phyloP scores from a whole-genome alignment of 2,329 filamentous ascomycete genomes.

The Fusarium euwallaceae region DNA sequence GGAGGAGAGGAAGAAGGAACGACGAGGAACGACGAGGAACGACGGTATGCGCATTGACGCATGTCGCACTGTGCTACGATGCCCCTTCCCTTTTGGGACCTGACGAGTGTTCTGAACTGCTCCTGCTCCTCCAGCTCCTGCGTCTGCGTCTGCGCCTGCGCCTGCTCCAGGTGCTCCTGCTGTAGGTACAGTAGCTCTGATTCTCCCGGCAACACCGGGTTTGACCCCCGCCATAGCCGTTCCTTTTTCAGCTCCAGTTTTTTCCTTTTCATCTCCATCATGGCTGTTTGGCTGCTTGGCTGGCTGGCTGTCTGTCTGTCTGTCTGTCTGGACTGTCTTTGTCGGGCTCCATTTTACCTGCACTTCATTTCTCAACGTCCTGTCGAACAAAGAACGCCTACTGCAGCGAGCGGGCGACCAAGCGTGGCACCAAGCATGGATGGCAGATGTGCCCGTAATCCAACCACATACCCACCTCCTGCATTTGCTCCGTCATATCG shows the following conservation, averaged over 20 bases:
- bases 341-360: conserved; percentile 10
- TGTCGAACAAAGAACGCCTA: conserved; percentile 7
- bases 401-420: not conserved
- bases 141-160: too few species aligned
- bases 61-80: not conserved
- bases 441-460: conserved; percentile 5
- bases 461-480: conserved; percentile 28
- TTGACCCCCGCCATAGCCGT: not conserved
- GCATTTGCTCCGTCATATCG: conserved; percentile 23
- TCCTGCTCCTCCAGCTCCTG: not conserved
- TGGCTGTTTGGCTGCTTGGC: not conserved
- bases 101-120: not conserved
- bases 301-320: not conserved
- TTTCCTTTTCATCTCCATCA: not conserved
- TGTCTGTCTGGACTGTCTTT: not conserved
- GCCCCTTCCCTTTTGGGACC: not conserved
- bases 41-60: not conserved
- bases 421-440: not conserved
- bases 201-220: not conserved
- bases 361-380: conserved; percentile 26
- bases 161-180: not conserved
- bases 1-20: not conserved
- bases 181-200: not conserved
- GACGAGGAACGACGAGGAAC: not conserved
- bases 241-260: not conserved